Evolutionary conservation across 805 yeast species (phyloP), one percentile per base, ranked within the genome.

Genomic region (Candida sphagnicola): DNA sequence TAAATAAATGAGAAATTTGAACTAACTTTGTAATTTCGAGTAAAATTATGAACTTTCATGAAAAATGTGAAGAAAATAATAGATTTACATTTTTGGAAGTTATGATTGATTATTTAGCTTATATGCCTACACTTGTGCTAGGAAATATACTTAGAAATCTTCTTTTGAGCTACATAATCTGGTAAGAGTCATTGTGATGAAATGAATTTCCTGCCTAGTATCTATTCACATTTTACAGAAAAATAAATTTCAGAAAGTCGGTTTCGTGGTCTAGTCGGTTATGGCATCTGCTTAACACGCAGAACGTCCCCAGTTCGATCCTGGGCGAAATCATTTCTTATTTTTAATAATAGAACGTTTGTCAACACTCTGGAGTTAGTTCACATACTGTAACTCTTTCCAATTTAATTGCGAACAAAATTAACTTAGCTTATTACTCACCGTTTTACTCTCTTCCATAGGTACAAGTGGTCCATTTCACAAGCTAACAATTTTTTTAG

Each of bases 291-390:
- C 96, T 87, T 90, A 88, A 89, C 97, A 90, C 96, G 96, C 96
- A 88, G 93, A 86, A 86, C 89, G 97, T 91, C 97, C 96, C 97
- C 97, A 89, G 97, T 91, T 91, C 97, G 97, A 91, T 88, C 97
- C 97, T 90, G 97, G 97, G 97, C 89, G 85, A 82, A 86, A 84
- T 89, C 96, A 89, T 6, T 6, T 21, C 24, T 21, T 21, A 21
- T 21, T 21, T 21, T 21, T 21, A n/a, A 17, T 34, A 26, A 11
- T 26, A 40, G n/a, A 14, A 21, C 65, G 87, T 81, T 85, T 85
- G 90, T 87, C 82, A 78, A 85, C 95, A 85, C 91, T 84, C 93
- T 82, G 93, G 89, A 78, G 82, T 81, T 76, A 71, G 70, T 74
- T 78, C 56, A 35, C 41, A 6, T 10, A 21, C 80, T 60, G 65